Evolutionary conservation across 805 yeast genomes (phyloP), one percentile per base, ranked within the genome.

Genomic region (Scheffersomyces coipomensis): DNA sequence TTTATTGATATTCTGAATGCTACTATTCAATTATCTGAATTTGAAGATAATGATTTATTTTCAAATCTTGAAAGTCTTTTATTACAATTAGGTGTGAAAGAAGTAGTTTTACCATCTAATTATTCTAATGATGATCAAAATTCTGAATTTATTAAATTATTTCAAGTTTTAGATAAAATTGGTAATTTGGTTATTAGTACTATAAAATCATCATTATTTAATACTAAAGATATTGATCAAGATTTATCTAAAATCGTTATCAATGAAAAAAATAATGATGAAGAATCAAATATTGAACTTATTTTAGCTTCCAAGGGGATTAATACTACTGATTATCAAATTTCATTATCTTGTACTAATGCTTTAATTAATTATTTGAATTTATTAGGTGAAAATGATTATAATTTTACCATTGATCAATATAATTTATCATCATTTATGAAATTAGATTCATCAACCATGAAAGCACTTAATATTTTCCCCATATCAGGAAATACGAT

Each of bases 381-480:
- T 24, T 62, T 90, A 23, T 63, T 88, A 53, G 62, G 73, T 7
- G 81, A 80, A 40, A 75, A 78, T 38, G 66, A 73, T 29, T 85
- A 85, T 13, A 60, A 71, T 12, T 81, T 73, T 49, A 63, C 74
- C 16, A 63, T 93, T 19, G 75, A 75, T 21, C 75, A 76, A 47
- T 91, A 90, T 59, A 81, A 83, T 42, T 70, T 91, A 35, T 69
- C 78, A n/a, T 81, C 85, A 47, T 90, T 73, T 59, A 88, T 93
- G 95, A 85, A 87, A 53, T 73, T 93, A 35, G 99, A 93, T 56
- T 79, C 91, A 5, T 81, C 97, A 1, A 96, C 98, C 0, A 79
- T 90, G 38, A 81, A 81, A 41, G 96, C 98, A 0, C 68, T 93
- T 43, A 91, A 91, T 56, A 69, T 93, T 19, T 88, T 90, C 65